Evolutionary conservation across 2,329 filamentous ascomycete species (phyloP), one percentile per base, ranked within the genome.

Genomic region (Parastagonospora avenae): DNA sequence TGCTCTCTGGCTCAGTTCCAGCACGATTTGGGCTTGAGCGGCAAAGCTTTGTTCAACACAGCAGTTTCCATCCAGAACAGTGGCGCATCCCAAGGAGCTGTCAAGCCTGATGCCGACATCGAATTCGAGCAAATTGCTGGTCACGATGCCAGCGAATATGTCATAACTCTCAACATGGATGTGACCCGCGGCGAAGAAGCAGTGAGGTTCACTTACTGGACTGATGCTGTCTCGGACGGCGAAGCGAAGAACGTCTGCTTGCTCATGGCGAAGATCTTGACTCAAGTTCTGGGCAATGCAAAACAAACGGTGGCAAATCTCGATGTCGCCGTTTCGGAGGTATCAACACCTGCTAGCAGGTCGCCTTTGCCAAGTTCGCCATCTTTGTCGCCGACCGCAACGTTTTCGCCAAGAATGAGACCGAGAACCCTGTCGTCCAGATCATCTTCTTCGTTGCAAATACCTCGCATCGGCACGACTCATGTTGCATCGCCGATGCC

Each of bases 11-110:
- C 78, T 9, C 77, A 80, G 53, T 77, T 80, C 40, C 77, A 80
- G 54, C 77, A 80, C 47, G 73, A 74, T 5, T 56, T 80, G 16
- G 63, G 64, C 8, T 53, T 72, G 14, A 63, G 63, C 28, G 66
- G 66, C 10, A 66, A 65, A 33, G 63, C 76, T 2, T 64, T 81
- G 11, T 79, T 80, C 64, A 80, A 80, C 44, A 79, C 77, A 9
- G 77, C 79, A 64, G 27, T 80, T 66, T 68, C 73, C 1, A 57
- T 71, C 4, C 67, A 70, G 33, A 70, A 69, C 11, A 60, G 62
- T 27, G 50, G 51, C 8, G 57, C 53, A 7, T 44, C 51, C 4
- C 55, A 62, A 15, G 51, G 32, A 0, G 31, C 42, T 12, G 12
- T 27, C 4, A 10, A 27, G 8, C 12, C 27, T 14, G 49, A 57